Percentiles rank a stretch among this genome's conserved stretches.
Evolutionary conservation across 306 rosid species (phyloP).

Genomic region (Crotalaria pallida): DNA sequence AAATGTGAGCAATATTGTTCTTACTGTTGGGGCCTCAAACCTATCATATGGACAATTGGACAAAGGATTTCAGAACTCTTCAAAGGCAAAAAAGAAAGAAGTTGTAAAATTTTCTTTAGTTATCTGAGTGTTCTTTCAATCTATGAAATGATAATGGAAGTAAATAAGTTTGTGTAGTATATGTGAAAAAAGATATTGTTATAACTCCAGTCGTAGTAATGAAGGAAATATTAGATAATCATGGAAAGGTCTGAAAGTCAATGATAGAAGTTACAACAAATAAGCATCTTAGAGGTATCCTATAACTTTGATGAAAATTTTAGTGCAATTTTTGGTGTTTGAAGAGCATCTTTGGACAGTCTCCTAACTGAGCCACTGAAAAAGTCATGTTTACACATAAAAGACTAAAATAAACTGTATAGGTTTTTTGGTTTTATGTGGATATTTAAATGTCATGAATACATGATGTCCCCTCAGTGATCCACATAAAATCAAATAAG

Average conservation of each 20-base stretch:
- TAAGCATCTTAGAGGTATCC: too few relatives aligned
- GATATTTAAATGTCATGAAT: too few relatives aligned
- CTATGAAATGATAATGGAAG: not conserved
- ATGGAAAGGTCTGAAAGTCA: too few relatives aligned
- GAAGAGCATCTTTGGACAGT: not conserved
- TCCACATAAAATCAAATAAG: not conserved
- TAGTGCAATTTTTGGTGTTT: not conserved
- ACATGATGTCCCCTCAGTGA: not conserved
- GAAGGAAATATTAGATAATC: too few relatives aligned
- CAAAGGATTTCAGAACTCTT: not conserved
- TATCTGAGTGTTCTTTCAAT: not conserved
- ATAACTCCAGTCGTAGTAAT: not conserved
- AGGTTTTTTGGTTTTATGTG: too few relatives aligned
- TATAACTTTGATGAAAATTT: not conserved
- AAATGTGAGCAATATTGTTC: not conserved
- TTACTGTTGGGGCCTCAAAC: not conserved
- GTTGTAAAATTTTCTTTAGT: not conserved
- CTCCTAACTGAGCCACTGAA: not conserved
- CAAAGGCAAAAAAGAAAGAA: not conserved
- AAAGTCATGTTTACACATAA: too few relatives aligned
- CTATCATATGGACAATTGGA: too few relatives aligned
- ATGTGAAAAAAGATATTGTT: not conserved
- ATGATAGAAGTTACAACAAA: too few relatives aligned
- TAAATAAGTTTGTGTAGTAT: not conserved
- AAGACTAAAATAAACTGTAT: too few relatives aligned